Evolutionary conservation across 352 stramenopile species (phyloP), one percentile per base, ranked within the genome.

Genomic region (Phytopythium aichiense): DNA sequence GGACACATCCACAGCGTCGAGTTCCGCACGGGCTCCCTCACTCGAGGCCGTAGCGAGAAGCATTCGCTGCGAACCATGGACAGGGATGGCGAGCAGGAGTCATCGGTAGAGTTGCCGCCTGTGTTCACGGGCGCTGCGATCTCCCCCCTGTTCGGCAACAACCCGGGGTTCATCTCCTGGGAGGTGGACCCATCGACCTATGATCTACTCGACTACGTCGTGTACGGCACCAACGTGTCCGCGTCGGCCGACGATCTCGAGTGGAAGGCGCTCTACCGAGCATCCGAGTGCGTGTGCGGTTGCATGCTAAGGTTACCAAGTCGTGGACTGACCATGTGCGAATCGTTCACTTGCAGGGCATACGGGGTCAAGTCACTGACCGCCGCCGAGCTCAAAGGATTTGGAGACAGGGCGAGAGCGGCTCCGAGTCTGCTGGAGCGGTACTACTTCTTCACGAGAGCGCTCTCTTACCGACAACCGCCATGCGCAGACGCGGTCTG

Each of bases 1-100:
- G 93, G 89, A 7, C 93, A 98, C 72, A 74, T 98, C 7, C 93
- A 98, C 73, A 91, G 80, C 20, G 76, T 97, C 64, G 93, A 98
- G 75, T 96, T 97, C 65, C 88, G 93, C 31, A 54, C 88, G 31
- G 73, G 79, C 33, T 60, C 61, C 22, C 51, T n/a, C 30, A 33
- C 61, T 23, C 54, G 68, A 37, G 56, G 40, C 1, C 53, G 63
- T 13, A 33, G 51, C 30, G 61, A 61, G 16, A 52, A 71, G 25
- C 58, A 65, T 9, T 23, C 58, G n/a, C 58, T 72, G 12, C 61
- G 65, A 56, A 64, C 56, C 0, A 43, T 50, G 16, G 38, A 63
- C 38, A 58, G 61, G 5, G 62, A 69, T n/a, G 52, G 48, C 31
- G 18, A 7, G 7, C 66, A 70, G 35, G 66, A 60, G 16, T 64